Conservation (phyloP, 2,329 filamentous ascomycete species). For the Aspergillus cejpii region DNA sequence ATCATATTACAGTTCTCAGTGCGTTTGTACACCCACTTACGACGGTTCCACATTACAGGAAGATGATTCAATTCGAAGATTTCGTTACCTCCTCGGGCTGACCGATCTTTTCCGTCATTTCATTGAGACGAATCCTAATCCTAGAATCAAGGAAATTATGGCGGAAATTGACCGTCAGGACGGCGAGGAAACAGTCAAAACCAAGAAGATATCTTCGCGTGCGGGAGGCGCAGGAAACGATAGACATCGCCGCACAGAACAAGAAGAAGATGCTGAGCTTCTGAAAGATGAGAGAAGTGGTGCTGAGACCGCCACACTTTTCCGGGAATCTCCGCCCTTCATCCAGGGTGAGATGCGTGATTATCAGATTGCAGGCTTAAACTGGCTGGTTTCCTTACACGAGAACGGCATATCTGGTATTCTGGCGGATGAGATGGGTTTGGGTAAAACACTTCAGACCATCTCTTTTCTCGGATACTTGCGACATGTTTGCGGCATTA, state of each 20-base stretch:
- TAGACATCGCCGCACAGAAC: constrained; percentile 80
- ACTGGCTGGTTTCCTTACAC: constrained; percentile 95
- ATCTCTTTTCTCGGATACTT: constrained; percentile 95
- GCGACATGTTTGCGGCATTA: constrained; percentile 81
- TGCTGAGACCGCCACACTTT: constrained; percentile 77
- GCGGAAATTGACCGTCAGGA: constrained; percentile 91
- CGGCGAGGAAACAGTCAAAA: constrained; percentile 59
- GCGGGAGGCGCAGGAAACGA: constrained; percentile 78
- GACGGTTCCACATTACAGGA: constrained; percentile 52
- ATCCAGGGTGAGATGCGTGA: constrained; percentile 87
- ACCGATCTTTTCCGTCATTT: constrained; percentile 98
- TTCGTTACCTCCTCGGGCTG: constrained; percentile 87
- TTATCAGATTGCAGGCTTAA: constrained; percentile 90
- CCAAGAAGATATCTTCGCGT: constrained; percentile 68
- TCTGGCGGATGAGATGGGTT: constrained; percentile 94
- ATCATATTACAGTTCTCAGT: not conserved
- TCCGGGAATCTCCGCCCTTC: constrained; percentile 88
- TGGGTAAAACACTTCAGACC: constrained; percentile 95
- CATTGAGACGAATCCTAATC: constrained; percentile 94
- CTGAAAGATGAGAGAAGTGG: constrained; percentile 81
- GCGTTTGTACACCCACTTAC: constrained; percentile 10
- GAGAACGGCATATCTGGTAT: constrained; percentile 99
- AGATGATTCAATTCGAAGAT: constrained; percentile 89
- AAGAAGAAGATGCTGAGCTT: constrained; percentile 92
- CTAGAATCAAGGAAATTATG: constrained; percentile 89